Conservation (phyloP, 495 filamentous ascomycete genomes). For the Xylaria flabelliformis region DNA sequence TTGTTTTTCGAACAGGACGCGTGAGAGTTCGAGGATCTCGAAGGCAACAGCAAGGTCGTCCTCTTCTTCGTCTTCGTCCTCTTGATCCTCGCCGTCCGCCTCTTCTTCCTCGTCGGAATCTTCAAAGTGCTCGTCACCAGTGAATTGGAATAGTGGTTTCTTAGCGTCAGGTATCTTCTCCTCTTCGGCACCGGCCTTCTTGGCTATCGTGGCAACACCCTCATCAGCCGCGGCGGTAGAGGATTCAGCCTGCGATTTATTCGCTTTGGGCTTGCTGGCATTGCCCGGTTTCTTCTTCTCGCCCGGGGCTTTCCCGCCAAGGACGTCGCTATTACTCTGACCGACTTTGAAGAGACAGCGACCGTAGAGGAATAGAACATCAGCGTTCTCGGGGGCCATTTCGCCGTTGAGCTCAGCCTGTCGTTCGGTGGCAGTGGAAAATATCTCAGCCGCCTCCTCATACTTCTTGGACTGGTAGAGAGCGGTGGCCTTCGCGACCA, state of each 20-base stretch:
- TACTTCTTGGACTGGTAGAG: conserved; percentile 86
- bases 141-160: conserved; percentile 88
- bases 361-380: conserved; percentile 91
- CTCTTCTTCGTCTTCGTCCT: conserved; percentile 75
- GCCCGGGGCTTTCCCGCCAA: conserved; percentile 78
- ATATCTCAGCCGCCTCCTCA: conserved; percentile 80
- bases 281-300: conserved; percentile 57
- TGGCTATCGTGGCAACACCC: conserved; percentile 50
- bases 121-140: conserved; percentile 91
- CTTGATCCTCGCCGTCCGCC: conserved; percentile 44
- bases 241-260: conserved; percentile 36
- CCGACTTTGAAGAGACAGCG: conserved; percentile 91
- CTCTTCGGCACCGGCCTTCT: conserved; percentile 42
- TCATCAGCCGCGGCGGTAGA: conserved; percentile 45
- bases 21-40: conserved; percentile 89
- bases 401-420: conserved; percentile 94
- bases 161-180: conserved; percentile 48
- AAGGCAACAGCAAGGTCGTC: conserved; percentile 91
- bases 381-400: conserved; percentile 85
- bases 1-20: conserved; percentile 71
- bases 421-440: conserved; percentile 84
- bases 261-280: conserved; percentile 46
- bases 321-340: conserved; percentile 90
- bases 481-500: conserved; percentile 60
- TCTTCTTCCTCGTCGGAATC: conserved; percentile 71